Evolutionary conservation across 768 basidiomycete species (phyloP).

Genomic region (Lactarius sp.): DNA sequence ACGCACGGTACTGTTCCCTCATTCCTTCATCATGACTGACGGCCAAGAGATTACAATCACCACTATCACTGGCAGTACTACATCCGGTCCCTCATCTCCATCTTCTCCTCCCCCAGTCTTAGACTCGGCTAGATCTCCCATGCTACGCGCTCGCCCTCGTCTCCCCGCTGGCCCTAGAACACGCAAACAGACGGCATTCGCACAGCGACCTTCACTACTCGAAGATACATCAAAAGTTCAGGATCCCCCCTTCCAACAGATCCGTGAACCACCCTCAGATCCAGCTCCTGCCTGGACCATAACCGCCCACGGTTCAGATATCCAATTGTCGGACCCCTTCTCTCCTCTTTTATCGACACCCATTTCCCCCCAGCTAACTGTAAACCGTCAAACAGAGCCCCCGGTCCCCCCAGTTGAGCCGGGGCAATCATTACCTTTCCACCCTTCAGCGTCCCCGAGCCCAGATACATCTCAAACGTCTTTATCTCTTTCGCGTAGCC

Average conservation of each 20-base stretch:
- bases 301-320: not conserved
- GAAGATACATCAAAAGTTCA: slow-evolving; percentile 1
- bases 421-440: not conserved
- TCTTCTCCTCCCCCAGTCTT: not conserved
- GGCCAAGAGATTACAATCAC: not conserved
- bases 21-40: not conserved
- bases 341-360: not conserved
- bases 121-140: not conserved
- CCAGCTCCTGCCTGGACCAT: not conserved
- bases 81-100: not conserved
- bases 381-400: not conserved
- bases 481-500: not conserved
- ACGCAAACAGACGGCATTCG: slow-evolving; percentile 1
- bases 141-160: slow-evolving; percentile 16
- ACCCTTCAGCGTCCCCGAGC: not conserved
- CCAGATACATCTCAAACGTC: not conserved
- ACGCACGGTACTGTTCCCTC: no score
- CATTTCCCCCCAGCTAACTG: not conserved
- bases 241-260: not conserved
- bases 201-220: not conserved
- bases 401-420: not conserved
- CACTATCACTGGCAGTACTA: not conserved
- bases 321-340: not conserved
- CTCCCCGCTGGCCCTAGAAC: slow-evolving; percentile 21
- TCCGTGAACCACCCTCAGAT: not conserved